Percentiles rank a stretch among this genome's conserved stretches.
Conservation (phyloP, 2,329 filamentous ascomycete species). For the Xylaria sp. region DNA sequence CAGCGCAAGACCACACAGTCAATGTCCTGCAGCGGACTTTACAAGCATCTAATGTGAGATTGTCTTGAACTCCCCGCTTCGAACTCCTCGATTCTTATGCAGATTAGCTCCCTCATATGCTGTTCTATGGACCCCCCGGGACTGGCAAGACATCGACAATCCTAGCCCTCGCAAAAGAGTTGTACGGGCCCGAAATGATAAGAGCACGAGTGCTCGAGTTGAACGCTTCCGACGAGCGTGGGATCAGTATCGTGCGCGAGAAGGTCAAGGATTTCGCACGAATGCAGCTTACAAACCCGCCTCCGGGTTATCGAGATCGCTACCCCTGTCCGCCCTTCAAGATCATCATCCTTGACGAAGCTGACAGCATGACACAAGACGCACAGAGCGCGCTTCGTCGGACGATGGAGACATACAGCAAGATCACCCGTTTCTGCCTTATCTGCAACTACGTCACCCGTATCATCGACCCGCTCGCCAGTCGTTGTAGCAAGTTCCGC, state of each 20-base stretch:
- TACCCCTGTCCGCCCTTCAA: conserved; percentile 99
- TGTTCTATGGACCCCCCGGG: conserved; percentile 97
- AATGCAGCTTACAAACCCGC: conserved; percentile 89
- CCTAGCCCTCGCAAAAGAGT: conserved; percentile 94
- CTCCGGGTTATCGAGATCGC: conserved; percentile 71
- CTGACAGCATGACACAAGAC: conserved; percentile 99
- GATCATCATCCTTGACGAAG: conserved; percentile 98
- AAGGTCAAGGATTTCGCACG: conserved; percentile 99
- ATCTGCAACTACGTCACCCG: conserved; percentile 99
- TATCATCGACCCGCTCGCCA: conserved; percentile 96
- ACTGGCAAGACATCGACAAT: conserved; percentile 99
- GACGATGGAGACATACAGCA: conserved; percentile 98
- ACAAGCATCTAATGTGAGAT: conserved; percentile 85
- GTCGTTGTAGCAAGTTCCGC: conserved; percentile 93
- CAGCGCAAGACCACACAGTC: conserved; percentile 96
- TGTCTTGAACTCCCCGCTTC: background rate
- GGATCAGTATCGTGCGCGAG: conserved; percentile 94
- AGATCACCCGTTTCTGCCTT: conserved; percentile 95
- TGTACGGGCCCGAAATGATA: conserved; percentile 95
- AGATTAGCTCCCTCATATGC: conserved; percentile 89
- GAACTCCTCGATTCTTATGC: conserved; percentile 13
- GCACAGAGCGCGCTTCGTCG: conserved; percentile 91
- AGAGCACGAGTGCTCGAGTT: conserved; percentile 96
- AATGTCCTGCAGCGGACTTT: conserved; percentile 91
- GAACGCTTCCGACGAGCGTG: conserved; percentile 98